A percentile compares a stretch with the other conserved stretches of the same genome.
These are phyloP conservation scores for Croton setiger DNA, from an alignment of 441 rosid genomes.

Conservation along the genomic window DNA sequence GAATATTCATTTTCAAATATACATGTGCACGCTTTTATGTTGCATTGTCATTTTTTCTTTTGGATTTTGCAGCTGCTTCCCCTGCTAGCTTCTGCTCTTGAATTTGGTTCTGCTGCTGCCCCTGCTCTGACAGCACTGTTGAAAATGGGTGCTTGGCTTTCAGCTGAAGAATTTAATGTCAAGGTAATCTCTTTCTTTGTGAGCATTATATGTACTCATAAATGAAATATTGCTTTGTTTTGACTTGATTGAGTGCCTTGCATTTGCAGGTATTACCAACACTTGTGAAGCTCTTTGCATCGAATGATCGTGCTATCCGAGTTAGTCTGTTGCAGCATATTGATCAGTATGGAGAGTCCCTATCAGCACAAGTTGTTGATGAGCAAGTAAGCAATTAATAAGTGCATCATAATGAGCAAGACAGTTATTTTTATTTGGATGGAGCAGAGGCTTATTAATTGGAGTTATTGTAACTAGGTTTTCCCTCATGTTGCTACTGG, in stretches of 20 bases:
- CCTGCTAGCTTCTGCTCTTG: constrained; percentile 94
- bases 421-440: constrained; percentile 10
- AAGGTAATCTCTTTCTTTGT: constrained; percentile 47
- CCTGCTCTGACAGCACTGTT: constrained; percentile 86
- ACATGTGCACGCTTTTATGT: constrained; percentile 8
- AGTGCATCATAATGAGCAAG: constrained; percentile 9
- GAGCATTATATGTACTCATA: constrained; percentile 7
- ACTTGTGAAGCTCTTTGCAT: constrained; percentile 80
- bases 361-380: constrained; percentile 82
- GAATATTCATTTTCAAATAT: constrained; percentile 25
- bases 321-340: constrained; percentile 95
- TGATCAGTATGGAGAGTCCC: constrained; percentile 92
- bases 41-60: constrained; percentile 32
- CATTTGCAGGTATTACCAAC: constrained; percentile 73
- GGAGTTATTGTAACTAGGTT: constrained; percentile 43
- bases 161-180: constrained; percentile 76
- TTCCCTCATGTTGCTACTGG: constrained; percentile 95
- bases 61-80: constrained; percentile 87
- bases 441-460: background rate
- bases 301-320: constrained; percentile 91
- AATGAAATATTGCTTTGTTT: constrained; percentile 1
- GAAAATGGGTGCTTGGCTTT: constrained; percentile 95
- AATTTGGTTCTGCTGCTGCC: constrained; percentile 98
- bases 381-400: constrained; percentile 69
- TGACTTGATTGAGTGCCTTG: constrained; percentile 10